Evolutionary conservation across 1,284 basidiomycete genomes (phyloP), one percentile per base, ranked within the genome.

Genomic region (Microbotryum lychnidis-dioicae): DNA sequence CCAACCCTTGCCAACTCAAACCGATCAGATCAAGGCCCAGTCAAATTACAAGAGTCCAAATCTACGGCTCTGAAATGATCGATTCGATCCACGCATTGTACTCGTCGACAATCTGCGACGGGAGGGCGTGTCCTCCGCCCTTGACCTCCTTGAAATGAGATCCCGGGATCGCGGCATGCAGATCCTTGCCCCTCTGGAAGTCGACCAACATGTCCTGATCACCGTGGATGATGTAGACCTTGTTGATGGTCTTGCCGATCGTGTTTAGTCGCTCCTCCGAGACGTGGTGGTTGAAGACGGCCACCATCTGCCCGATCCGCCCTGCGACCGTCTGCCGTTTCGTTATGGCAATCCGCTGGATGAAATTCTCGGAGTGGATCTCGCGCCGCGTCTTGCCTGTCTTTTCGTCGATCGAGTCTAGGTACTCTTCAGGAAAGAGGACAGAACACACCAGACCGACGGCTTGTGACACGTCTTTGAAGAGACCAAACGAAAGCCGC

Each of bases 301-400:
- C 87, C 6, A 76, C 78, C 80, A 89, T 84, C 73, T 92, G 89
- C 3, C 85, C 87, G 3, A 91, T 63, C 21, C 82, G 77, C 0
- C 89, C 89, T 16, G 82, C 69, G 45, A 84, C 72, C 0, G 77
- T 77, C 67, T 89, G 89, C 1, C 81, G 80, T 14, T 79, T 81
- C 1, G 83, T 83, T 4, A 84, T 76, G 2, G 75, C 69, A 50
- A 83, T 77, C 21, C 86, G 84, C 50, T 76, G 77, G 42, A 78
- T 73, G 68, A 82, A 84, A 29, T 74, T 75, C 79, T 86, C 69
- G 3, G 37, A 16, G 4, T n/a, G 14, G 4, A 44, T 50, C 27
- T 61, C 55, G 21, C 56, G 42, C 47, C 29, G 54, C 37, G 56
- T 53, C 57, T 62, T 55, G 20, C 55, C 57, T 29, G 48, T 63